Base-by-base conservation (phyloP, 305 asterid genomes). In the Fraxinus dipetala region DNA sequence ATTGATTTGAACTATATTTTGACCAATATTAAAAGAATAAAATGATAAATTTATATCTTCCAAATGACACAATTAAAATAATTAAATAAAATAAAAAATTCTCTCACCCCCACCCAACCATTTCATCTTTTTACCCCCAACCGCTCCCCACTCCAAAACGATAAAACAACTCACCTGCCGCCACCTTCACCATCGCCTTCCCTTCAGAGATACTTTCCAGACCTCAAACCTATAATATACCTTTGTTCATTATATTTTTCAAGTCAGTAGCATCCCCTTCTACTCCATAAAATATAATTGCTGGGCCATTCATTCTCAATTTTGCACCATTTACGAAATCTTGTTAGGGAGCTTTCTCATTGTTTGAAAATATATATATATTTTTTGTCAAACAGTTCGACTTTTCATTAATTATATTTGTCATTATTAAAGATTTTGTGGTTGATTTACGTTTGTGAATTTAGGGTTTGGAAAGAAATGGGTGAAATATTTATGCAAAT, bases 231-330 rank as follows among this genome's bases (percentile, higher is more conserved):
- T 3, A 45, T 65, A 26, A 54, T 84, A 36, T 78, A 85, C 77
- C 45, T 76, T 48, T 80, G 82, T 84, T 70, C 16, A 82, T 34
- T 18, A 4, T 28, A 34, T 8, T 6, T 51, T 80, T 89, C 79
- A 70, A 79, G 84, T 87, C 93, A 92, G 82, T 32, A 2, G 40
- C 75, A 74, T 26, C 63, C 26, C 31, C 78, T 54, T 28, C 72
- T 18, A 72, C 81, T 81, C 91, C 72, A 79, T 89, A 32, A 87
- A 85, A 85, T 86, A 1, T 20, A 65, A 80, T 75, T 84, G 67
- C 6, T 10, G n/a, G n/a, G 36, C 31, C 24, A 11, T 75, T 10
- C 38, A 13, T 22, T 9, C 18, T 7, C 18, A 67, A 79, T 86
- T 61, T 59, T 59, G 69, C 28, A 59, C 26, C 69, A 3, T 1